phyloP scores from a whole-genome alignment of 2,329 filamentous ascomycete genomes.

The Camptophora hylomeconis region DNA sequence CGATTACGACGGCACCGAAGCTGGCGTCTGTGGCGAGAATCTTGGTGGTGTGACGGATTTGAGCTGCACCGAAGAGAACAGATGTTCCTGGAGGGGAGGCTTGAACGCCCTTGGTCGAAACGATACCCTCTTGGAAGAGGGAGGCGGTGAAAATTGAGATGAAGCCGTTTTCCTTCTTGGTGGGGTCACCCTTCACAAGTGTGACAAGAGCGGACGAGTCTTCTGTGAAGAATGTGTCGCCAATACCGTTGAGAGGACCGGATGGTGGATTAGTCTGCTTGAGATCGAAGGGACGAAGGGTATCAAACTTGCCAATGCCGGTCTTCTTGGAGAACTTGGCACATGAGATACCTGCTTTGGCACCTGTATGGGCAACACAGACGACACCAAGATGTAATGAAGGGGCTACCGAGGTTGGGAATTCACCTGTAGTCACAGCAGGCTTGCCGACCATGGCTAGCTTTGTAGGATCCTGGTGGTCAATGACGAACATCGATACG shows the following conservation, averaged over 20 bases:
- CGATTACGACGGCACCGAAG: conserved; percentile 41
- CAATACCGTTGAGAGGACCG: conserved; percentile 46
- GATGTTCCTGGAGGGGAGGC: conserved; percentile 42
- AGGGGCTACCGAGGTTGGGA: conserved; percentile 27
- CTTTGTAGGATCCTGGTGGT: conserved; percentile 18
- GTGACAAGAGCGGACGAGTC: conserved; percentile 41
- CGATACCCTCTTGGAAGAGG: conserved; percentile 5
- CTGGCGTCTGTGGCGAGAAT: conserved; percentile 46
- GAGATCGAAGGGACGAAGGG: conserved; percentile 31
- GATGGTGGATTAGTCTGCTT: conserved; percentile 44
- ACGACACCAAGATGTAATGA: conserved; percentile 23
- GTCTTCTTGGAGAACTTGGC: conserved; percentile 18
- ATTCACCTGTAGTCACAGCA: conserved; percentile 23
- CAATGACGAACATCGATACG: conserved; percentile 25
- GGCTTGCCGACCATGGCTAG: conserved; percentile 23
- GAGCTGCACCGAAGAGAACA: conserved; percentile 42
- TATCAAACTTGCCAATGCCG: conserved; percentile 24
- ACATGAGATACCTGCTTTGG: conserved; percentile 25
- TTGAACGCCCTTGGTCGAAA: conserved; percentile 19
- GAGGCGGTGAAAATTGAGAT: conserved; percentile 35
- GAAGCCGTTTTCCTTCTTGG: conserved; percentile 43
- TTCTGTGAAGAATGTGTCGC: conserved; percentile 45
- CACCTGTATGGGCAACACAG: conserved; percentile 26
- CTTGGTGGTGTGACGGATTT: conserved; percentile 31
- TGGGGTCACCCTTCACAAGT: conserved; percentile 48